Percentiles rank a stretch among this genome's conserved stretches.
Evolutionary conservation across 2,329 filamentous ascomycete species (phyloP).

Genomic region (Cyphellophora attinorum): DNA sequence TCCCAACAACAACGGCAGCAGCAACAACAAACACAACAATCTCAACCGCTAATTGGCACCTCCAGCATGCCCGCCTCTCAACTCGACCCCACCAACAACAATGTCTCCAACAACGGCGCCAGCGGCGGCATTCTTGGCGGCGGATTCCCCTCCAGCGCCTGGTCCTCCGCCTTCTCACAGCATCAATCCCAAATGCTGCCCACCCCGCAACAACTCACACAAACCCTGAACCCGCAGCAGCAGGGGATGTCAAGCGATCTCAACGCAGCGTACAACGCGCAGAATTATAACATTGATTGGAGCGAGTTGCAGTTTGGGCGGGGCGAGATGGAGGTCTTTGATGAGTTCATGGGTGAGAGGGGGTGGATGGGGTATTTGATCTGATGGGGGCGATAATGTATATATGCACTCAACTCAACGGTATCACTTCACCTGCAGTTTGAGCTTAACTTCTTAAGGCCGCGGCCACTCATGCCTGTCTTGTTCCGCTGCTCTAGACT

Average conservation of each 20-base stretch:
- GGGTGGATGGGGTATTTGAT: constrained; percentile 18
- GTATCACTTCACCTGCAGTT: too few relatives aligned
- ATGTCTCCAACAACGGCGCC: background rate
- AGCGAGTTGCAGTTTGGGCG: constrained; percentile 15
- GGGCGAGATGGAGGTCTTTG: constrained; percentile 15
- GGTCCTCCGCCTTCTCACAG: too few relatives aligned
- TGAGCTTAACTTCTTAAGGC: too few relatives aligned
- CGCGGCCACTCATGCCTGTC: too few relatives aligned
- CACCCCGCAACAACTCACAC: background rate
- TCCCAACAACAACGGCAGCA: constrained; percentile 3
- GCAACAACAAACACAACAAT: background rate
- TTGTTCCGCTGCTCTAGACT: too few relatives aligned
- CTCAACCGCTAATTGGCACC: background rate
- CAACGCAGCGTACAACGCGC: constrained; percentile 14
- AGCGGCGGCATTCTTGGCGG: background rate
- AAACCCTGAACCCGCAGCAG: background rate
- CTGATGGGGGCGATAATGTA: constrained; percentile 2
- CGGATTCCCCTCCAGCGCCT: background rate
- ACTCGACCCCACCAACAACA: background rate
- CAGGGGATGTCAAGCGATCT: constrained; percentile 6
- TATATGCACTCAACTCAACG: too few relatives aligned
- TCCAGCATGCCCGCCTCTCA: background rate
- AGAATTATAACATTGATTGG: constrained; percentile 16
- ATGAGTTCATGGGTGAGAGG: constrained; percentile 14
- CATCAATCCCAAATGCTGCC: background rate